phyloP scores from a whole-genome alignment of 768 basidiomycete species.

The Phylloporus arenicola region DNA sequence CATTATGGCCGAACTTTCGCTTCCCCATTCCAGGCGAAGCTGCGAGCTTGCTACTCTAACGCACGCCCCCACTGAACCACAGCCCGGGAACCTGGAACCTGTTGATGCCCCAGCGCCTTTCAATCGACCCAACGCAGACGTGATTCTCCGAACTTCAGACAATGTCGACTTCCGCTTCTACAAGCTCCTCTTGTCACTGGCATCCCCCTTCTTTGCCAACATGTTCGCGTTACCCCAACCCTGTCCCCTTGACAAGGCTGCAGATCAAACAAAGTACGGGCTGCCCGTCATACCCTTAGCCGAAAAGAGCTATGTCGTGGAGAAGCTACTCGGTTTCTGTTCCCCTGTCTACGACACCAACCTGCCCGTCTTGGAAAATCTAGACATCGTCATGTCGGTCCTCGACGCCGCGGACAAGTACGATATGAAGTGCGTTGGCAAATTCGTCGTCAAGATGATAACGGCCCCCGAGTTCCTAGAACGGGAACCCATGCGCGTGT shows the following conservation, averaged over 20 bases:
- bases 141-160: slow-evolving; percentile 54
- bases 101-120: slow-evolving; percentile 39
- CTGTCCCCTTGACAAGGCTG: slow-evolving; percentile 19
- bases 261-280: slow-evolving; percentile 29
- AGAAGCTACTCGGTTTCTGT: slow-evolving; percentile 42
- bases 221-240: slow-evolving; percentile 52
- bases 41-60: slow-evolving; percentile 2
- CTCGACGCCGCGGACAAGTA: slow-evolving; percentile 46
- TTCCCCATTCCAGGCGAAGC: slow-evolving; percentile 1
- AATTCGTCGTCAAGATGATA: slow-evolving; percentile 30
- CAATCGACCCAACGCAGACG: slow-evolving; percentile 44
- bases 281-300: slow-evolving; percentile 44
- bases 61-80: background rate
- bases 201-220: slow-evolving; percentile 53
- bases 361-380: slow-evolving; percentile 30
- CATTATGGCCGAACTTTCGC: slow-evolving; percentile 14
- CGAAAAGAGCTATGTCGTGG: slow-evolving; percentile 40
- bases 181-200: slow-evolving; percentile 48
- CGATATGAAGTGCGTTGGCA: slow-evolving; percentile 43
- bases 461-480: slow-evolving; percentile 29
- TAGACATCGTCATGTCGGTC: slow-evolving; percentile 39
- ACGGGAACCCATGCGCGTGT: slow-evolving; percentile 33
- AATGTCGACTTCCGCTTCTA: slow-evolving; percentile 47
- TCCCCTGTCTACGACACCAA: slow-evolving; percentile 41
- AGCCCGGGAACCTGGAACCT: slow-evolving; percentile 6